phyloP scores from a whole-genome alignment of 1,139 yeast genomes.

The Protomyces inouyei region DNA sequence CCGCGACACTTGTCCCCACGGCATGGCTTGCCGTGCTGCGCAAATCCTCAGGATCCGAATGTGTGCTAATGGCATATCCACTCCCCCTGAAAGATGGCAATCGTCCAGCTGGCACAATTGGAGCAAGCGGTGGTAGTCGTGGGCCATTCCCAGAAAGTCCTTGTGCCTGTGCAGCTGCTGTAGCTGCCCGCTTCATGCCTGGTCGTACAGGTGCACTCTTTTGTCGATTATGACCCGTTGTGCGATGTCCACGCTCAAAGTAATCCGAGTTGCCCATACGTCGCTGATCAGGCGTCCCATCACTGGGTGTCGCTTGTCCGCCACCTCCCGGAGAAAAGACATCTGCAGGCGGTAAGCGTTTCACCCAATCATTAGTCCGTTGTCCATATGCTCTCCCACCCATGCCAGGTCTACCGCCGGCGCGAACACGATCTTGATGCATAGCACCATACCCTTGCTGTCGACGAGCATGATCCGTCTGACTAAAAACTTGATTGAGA shows the following conservation, averaged over 20 bases:
- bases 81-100: neutral
- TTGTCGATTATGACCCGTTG: neutral
- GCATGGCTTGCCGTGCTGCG: neutral
- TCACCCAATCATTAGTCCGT: slow-evolving; percentile 25
- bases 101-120: neutral
- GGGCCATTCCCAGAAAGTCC: neutral
- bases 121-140: neutral
- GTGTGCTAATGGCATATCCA: slow-evolving; percentile 6
- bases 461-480: neutral
- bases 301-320: slow-evolving; percentile 13
- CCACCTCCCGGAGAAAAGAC: slow-evolving; percentile 18
- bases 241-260: neutral
- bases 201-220: neutral
- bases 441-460: slow-evolving; percentile 13
- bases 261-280: neutral
- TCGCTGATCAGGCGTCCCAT: slow-evolving; percentile 17
- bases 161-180: neutral
- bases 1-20: neutral
- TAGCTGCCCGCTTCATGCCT: neutral
- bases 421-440: neutral
- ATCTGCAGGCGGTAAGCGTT: slow-evolving; percentile 4
- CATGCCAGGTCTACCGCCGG: neutral
- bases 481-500: slow-evolving; percentile 15
- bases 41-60: slow-evolving; percentile 17
- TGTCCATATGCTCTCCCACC: neutral